Evolutionary conservation across 1,284 basidiomycete species (phyloP), one percentile per base, ranked within the genome.

Genomic region (Cutaneotrichosporon cutaneum): DNA sequence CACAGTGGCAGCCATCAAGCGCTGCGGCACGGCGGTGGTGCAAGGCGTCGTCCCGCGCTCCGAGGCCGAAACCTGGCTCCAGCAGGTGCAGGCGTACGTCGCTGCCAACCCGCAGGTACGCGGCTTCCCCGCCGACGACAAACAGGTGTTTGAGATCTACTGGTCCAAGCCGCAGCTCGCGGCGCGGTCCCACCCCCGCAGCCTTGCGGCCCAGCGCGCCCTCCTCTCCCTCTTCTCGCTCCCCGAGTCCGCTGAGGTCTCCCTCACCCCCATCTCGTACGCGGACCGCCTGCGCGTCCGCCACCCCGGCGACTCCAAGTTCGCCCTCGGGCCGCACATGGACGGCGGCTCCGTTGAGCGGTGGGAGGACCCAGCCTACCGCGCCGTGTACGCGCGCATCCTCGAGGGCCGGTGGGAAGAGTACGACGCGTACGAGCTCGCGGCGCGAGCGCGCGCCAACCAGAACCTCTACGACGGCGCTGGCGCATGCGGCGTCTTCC

Each of bases 261-360:
- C 83, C 59, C 82, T 90, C 27, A 70, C 75, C 1, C 88, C 88
- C 0, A 77, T 92, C 22, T 84, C 84, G 0, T 92, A 92, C 75
- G 88, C 85, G 59, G 90, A 92, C 76, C 82, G 90, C 11, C 79
- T 92, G 24, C 82, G 89, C 1, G 88, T 92, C 50, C 83, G 90
- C 6, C 82, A 83, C 35, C 89, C 90, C 0, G 90, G 90, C 0
- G 89, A 90, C 67, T 76, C 81, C 9, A 81, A 82, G 53, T 92
- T 91, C 84, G 81, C 83, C 7, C 79, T 91, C 4, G 88, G 87
- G 0, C 86, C 89, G 4, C 90, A 92, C 70, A 82, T 89, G 53
- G 90, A 92, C 70, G 87, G 87, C 0, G 90, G 89, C 0, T 83
- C 85, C 5, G 79, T 90, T 30, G 89, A 92, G 76, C 79, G 88